A percentile compares a stretch with the other conserved stretches of the same genome.
phyloP scores from a whole-genome alignment of 2,329 filamentous ascomycete species.

The Aaosphaeria arxii region DNA sequence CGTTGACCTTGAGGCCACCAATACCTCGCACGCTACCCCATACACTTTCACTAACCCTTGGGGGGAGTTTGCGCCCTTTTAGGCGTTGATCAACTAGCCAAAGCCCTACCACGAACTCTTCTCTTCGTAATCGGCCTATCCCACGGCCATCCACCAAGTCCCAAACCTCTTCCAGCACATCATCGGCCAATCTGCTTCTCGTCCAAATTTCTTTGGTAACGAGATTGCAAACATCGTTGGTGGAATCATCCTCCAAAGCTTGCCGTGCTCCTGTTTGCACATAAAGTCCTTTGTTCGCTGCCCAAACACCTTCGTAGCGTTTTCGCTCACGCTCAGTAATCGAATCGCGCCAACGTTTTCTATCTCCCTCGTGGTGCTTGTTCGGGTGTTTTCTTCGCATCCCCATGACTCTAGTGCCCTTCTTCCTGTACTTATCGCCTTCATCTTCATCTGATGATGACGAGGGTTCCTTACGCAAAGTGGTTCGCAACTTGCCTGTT shows the following conservation, averaged over 20 bases:
- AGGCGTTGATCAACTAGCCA: conserved; percentile 80
- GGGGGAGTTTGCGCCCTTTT: conserved; percentile 74
- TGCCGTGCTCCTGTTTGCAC: conserved; percentile 13
- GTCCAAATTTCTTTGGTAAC: conserved; percentile 74
- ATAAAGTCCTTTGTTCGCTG: conserved; percentile 67
- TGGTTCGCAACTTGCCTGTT: conserved; percentile 60
- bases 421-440: conserved; percentile 50
- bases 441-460: conserved; percentile 53
- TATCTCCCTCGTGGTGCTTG: conserved; percentile 71
- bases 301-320: conserved; percentile 81
- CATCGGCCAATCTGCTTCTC: conserved; percentile 63
- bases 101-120: conserved; percentile 79
- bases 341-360: conserved; percentile 73
- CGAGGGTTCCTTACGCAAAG: conserved; percentile 55
- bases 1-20: conserved; percentile 35
- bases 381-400: conserved; percentile 57
- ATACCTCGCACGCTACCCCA: conserved; percentile 65
- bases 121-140: conserved; percentile 57
- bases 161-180: conserved; percentile 75
- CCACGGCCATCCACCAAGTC: conserved; percentile 63
- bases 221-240: conserved; percentile 61
- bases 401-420: conserved; percentile 56
- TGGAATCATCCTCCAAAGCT: conserved; percentile 20
- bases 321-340: conserved; percentile 72
- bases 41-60: conserved; percentile 68